These are phyloP conservation scores for Eucalyptus fibrosa DNA, from an alignment of 345 rosid species.

Conservation along the genomic window DNA sequence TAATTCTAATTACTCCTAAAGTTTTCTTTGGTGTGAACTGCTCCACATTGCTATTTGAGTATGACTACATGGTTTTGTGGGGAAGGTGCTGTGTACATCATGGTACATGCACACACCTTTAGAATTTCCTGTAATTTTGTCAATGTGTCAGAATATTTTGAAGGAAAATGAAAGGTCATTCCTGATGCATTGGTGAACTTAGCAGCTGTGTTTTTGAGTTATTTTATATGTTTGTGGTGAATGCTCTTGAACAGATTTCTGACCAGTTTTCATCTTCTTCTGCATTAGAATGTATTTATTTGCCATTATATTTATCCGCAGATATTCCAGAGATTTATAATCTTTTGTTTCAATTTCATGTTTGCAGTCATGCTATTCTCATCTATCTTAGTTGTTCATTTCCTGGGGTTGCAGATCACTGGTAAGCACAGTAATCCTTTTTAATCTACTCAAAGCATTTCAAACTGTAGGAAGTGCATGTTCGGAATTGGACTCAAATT, in stretches of 20 bases:
- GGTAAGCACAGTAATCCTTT: slow-evolving; percentile 25
- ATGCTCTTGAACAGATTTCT: not conserved
- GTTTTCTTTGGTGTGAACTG: not conserved
- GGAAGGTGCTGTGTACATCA: not conserved
- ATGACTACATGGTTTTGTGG: not conserved
- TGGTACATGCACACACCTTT: not conserved
- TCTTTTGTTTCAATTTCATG: not conserved
- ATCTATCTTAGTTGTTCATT: slow-evolving; percentile 59
- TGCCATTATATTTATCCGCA: not conserved
- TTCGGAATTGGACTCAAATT: not conserved
- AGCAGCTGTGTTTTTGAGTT: not conserved
- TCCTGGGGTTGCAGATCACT: slow-evolving; percentile 81
- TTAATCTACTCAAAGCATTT: not conserved
- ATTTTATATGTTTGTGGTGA: not conserved
- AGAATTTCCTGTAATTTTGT: not conserved
- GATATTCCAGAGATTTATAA: not conserved
- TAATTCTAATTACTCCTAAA: not conserved
- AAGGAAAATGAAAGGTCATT: not conserved
- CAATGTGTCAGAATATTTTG: not conserved
- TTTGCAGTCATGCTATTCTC: slow-evolving; percentile 77
- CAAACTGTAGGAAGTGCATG: not conserved
- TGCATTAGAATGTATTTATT: not conserved
- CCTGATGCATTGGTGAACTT: not conserved
- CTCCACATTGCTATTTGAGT: not conserved
- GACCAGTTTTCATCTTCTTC: not conserved